Percentiles rank a stretch among this genome's conserved stretches.
Conservation (phyloP, 2,329 filamentous ascomycete species). For the Pestalotiopsis sp. region DNA sequence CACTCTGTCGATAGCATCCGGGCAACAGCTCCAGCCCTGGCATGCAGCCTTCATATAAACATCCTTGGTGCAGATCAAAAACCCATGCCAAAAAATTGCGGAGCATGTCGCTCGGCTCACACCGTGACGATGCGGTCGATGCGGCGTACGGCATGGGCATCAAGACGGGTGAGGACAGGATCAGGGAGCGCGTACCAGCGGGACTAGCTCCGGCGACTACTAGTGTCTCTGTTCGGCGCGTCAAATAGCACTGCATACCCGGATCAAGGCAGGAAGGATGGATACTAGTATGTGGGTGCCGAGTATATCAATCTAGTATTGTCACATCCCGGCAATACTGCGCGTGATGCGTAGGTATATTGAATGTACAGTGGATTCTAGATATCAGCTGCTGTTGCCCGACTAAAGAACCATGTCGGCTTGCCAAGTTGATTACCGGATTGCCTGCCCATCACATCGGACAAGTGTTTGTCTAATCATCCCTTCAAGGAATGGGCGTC, state of each 20-base stretch:
- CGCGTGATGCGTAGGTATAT: neutral
- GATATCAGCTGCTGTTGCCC: neutral
- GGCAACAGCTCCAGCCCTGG: neutral
- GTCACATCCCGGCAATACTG: neutral
- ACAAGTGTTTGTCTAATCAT: no score
- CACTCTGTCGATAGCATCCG: neutral
- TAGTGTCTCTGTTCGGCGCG: neutral
- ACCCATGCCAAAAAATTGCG: neutral
- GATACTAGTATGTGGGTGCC: neutral
- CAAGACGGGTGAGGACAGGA: neutral
- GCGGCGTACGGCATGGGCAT: neutral
- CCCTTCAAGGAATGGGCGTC: no score
- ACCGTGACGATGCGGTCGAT: neutral
- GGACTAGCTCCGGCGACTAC: neutral
- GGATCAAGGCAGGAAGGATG: neutral
- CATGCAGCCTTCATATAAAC: neutral
- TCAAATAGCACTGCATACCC: neutral
- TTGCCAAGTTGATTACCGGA: no score
- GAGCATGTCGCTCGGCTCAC: neutral
- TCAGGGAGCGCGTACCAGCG: neutral
- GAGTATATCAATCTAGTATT: neutral
- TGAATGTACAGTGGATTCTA: neutral
- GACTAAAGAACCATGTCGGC: no score
- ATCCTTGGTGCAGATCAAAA: slow-evolving; percentile 2
- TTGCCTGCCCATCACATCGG: no score